phyloP scores from a whole-genome alignment of 2,329 filamentous ascomycete species.

The Bipolaris cookei region DNA sequence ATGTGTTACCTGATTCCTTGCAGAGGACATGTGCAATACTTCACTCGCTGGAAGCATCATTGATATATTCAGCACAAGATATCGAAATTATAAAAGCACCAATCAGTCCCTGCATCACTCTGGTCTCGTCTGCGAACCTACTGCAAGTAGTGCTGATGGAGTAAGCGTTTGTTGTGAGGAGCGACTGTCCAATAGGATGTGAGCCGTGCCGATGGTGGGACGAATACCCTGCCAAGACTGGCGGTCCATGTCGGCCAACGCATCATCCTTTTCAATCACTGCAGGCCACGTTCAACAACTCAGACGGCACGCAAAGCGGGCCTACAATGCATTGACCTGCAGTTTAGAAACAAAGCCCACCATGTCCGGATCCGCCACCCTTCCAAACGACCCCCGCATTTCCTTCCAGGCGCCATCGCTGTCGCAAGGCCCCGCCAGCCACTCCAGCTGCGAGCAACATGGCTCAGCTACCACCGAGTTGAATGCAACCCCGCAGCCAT shows the following conservation, averaged over 20 bases:
- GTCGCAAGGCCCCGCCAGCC: slow-evolving; percentile 27
- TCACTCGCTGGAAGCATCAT: neutral
- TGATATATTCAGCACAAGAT: neutral
- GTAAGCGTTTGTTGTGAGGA: slow-evolving; percentile 16
- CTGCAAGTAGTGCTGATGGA: slow-evolving; percentile 8
- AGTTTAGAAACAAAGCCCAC: slow-evolving; percentile 43
- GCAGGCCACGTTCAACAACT: slow-evolving; percentile 45
- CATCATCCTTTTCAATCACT: slow-evolving; percentile 42
- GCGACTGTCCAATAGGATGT: slow-evolving; percentile 27
- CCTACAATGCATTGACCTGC: slow-evolving; percentile 51
- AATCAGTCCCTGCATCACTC: neutral
- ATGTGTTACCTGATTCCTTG: slow-evolving; percentile 3
- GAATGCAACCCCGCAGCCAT: slow-evolving; percentile 37
- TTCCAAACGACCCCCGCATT: slow-evolving; percentile 35
- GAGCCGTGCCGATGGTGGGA: slow-evolving; percentile 26
- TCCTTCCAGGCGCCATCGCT: slow-evolving; percentile 30
- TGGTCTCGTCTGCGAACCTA: neutral
- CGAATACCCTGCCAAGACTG: slow-evolving; percentile 30
- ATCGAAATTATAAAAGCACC: neutral
- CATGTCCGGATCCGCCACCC: slow-evolving; percentile 39
- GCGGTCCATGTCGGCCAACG: slow-evolving; percentile 34
- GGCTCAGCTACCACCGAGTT: slow-evolving; percentile 27
- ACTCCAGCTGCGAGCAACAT: slow-evolving; percentile 26
- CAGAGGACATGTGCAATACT: neutral
- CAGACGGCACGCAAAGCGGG: slow-evolving; percentile 41